These are phyloP conservation scores for Pisolithus sp. DNA, from an alignment of 768 basidiomycete species.

Conservation along the genomic window DNA sequence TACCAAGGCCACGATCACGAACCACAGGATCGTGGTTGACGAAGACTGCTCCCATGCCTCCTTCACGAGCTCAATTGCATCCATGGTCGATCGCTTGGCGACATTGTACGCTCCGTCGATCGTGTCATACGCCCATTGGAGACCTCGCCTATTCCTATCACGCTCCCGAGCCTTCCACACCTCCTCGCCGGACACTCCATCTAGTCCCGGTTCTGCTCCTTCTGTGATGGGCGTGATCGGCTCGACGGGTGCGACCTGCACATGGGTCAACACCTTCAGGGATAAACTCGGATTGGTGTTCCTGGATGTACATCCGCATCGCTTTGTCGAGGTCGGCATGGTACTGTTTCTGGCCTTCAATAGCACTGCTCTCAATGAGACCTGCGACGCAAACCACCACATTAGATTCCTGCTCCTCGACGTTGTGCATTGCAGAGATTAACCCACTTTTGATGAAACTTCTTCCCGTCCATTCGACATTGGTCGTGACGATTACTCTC, in stretches of 20 bases:
- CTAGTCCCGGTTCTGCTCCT: slow-evolving; percentile 6
- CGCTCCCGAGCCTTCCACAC: slow-evolving; percentile 51
- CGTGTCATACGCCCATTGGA: slow-evolving; percentile 89
- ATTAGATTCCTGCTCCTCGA: not conserved
- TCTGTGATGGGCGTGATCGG: slow-evolving; percentile 26
- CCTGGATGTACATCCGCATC: slow-evolving; percentile 85
- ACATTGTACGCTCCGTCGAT: slow-evolving; percentile 72
- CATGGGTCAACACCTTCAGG: slow-evolving; percentile 69
- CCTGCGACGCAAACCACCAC: slow-evolving; percentile 40
- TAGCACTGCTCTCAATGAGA: slow-evolving; percentile 85
- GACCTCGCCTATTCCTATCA: slow-evolving; percentile 61
- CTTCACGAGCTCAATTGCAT: slow-evolving; percentile 67
- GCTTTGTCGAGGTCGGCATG: slow-evolving; percentile 76
- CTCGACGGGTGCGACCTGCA: slow-evolving; percentile 42
- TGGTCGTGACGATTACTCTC: slow-evolving; percentile 78
- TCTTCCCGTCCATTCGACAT: slow-evolving; percentile 93
- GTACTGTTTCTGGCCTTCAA: slow-evolving; percentile 88
- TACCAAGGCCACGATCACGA: slow-evolving; percentile 66
- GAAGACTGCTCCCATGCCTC: slow-evolving; percentile 79
- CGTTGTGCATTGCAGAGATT: not conserved
- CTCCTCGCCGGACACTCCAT: slow-evolving; percentile 6
- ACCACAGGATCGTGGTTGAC: slow-evolving; percentile 63
- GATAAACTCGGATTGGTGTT: slow-evolving; percentile 85
- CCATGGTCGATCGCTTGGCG: slow-evolving; percentile 60
- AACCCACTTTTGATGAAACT: slow-evolving; percentile 89